These are phyloP conservation scores for Hibiscus mutabilis DNA, from an alignment of 345 rosid species.

Conservation along the genomic window DNA sequence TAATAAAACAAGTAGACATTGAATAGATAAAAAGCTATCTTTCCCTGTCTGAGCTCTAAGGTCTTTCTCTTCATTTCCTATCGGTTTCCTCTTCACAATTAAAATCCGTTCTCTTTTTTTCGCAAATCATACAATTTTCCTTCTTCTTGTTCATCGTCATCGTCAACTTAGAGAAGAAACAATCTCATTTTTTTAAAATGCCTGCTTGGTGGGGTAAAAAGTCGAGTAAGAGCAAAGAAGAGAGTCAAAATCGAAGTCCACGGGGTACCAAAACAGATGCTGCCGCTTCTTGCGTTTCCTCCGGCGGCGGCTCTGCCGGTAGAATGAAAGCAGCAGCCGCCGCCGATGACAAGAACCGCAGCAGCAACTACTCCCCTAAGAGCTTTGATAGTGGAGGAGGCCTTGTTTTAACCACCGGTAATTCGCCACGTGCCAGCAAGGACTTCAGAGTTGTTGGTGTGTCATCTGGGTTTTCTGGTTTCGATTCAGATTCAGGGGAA, in stretches of 20 bases:
- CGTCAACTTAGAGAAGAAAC: not conserved
- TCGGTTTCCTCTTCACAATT: conserved; percentile 14
- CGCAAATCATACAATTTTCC: conserved; percentile 9
- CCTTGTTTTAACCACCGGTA: conserved; percentile 19
- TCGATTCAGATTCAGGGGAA: conserved; percentile 59
- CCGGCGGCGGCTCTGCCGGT: not conserved
- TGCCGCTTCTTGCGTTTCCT: not conserved
- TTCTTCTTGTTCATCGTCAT: not conserved
- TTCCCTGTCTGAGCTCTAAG: not conserved
- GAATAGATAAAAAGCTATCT: not conserved
- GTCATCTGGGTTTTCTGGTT: conserved; percentile 57
- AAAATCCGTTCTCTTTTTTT: not conserved
- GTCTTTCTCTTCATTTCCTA: conserved; percentile 14
- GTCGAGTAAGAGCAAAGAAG: conserved; percentile 52
- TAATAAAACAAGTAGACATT: not conserved
- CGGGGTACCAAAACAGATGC: conserved; percentile 2
- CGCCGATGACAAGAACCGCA: conserved; percentile 1
- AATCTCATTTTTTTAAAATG: conserved; percentile 23
- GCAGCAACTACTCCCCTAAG: conserved; percentile 13
- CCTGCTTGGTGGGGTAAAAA: conserved; percentile 81
- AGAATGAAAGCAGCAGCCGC: conserved; percentile 13
- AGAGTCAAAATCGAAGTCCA: conserved; percentile 16
- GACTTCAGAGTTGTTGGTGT: conserved; percentile 34
- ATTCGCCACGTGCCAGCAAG: conserved; percentile 43
- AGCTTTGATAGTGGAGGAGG: conserved; percentile 26